Conservation (phyloP, 345 rosid species). For the Firmiana major region DNA sequence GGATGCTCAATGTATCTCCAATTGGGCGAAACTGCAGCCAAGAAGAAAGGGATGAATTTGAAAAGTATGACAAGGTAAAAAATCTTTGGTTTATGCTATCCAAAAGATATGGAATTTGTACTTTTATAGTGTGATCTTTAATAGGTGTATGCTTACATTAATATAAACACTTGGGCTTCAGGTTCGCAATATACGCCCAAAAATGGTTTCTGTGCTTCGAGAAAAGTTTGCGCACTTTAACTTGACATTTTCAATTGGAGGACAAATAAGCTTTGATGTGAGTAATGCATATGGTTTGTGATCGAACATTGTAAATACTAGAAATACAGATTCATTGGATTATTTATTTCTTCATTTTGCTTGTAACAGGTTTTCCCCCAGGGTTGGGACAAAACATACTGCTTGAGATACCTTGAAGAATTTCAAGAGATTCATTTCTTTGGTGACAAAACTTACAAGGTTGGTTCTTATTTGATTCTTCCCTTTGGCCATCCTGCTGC, state of each 20-base stretch:
- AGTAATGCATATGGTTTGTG: slow-evolving; percentile 28
- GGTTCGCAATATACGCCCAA: slow-evolving; percentile 80
- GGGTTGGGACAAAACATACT: slow-evolving; percentile 99
- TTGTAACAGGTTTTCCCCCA: slow-evolving; percentile 73
- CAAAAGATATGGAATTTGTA: background rate
- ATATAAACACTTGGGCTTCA: slow-evolving; percentile 34
- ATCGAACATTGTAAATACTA: slow-evolving; percentile 5
- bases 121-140: slow-evolving; percentile 5
- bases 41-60: slow-evolving; percentile 98
- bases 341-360: slow-evolving; percentile 11
- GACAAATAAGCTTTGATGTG: slow-evolving; percentile 97
- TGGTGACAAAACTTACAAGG: slow-evolving; percentile 99
- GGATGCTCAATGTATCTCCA: slow-evolving; percentile 96
- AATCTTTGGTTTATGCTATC: slow-evolving; percentile 7
- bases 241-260: slow-evolving; percentile 94
- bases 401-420: slow-evolving; percentile 78
- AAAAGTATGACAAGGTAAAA: slow-evolving; percentile 85
- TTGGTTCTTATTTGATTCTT: slow-evolving; percentile 15
- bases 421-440: slow-evolving; percentile 90
- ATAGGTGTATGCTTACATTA: background rate
- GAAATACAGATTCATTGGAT: background rate
- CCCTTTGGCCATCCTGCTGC: background rate
- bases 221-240: slow-evolving; percentile 89
- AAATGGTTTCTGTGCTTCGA: slow-evolving; percentile 77
- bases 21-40: slow-evolving; percentile 99